Evolutionary conservation across 495 filamentous ascomycete species (phyloP), one percentile per base, ranked within the genome.

Genomic region (Lepidopterella palustris): DNA sequence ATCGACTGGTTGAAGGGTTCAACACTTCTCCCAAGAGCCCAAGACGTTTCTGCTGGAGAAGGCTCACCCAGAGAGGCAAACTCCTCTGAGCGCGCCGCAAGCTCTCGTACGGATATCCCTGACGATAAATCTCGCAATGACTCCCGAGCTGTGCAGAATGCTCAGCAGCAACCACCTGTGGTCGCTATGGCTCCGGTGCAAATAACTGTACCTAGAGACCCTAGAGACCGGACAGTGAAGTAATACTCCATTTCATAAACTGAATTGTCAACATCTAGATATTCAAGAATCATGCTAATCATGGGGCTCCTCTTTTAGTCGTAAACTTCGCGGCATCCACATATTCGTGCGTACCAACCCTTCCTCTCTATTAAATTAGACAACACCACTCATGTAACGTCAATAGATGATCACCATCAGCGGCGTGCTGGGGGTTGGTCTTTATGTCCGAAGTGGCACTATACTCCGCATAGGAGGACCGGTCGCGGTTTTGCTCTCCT

Each of bases 321-420:
- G 76, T 56, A 72, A 64, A 21, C 58, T 78, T 6, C 68, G 68
- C 4, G 72, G 72, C 1, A 75, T 77, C 25, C 74, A 78, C 45
- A 59, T 78, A n/a, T 78, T 76, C 63, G 76, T 78, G 18, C 3
- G 35, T 42, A 13, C n/a, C n/a, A n/a, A n/a, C n/a, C n/a, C n/a
- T n/a, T 42, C 18, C 18, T 42, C 13, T 10, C 18, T 42, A 13
- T 2, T 42, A 11, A 13, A 15, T 18, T 42, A 42, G 35, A 3
- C 35, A 3, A 42, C 10, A n/a, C n/a, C n/a, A 10, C 35, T 42
- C 10, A 42, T 13, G 35, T 42, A 11, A 15, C 35, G 9, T 42
- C 35, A 42, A 42, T 53, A 53, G 51, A 53, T 53, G 51, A 53
- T 53, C 51, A 29, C 26, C 10, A 32, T 53, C 26, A 53, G 51